phyloP scores from a whole-genome alignment of 2,329 filamentous ascomycete species.

The Pseudogymnoascus sp. region DNA sequence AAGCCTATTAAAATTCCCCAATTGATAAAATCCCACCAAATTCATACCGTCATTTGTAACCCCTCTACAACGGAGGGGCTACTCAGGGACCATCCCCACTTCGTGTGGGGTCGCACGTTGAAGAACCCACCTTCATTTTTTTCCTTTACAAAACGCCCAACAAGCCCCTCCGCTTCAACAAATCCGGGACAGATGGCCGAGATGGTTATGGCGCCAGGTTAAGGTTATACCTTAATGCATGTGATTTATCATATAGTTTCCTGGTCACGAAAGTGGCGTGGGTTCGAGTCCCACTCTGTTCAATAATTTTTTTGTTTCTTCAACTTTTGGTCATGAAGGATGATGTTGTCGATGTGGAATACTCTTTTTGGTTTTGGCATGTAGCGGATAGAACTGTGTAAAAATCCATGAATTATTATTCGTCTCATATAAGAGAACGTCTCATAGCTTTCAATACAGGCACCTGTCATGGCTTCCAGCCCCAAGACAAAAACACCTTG shows the following conservation, averaged over 20 bases:
- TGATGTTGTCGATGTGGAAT: background rate
- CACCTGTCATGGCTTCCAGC: background rate
- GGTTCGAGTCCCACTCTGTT: slow-evolving; percentile 35
- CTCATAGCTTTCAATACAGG: background rate
- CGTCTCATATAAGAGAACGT: background rate
- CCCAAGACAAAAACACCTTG: background rate
- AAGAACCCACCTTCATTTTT: background rate
- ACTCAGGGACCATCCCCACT: background rate
- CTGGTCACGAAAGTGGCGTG: slow-evolving; percentile 34
- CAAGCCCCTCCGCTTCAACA: slow-evolving; percentile 1
- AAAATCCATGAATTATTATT: background rate
- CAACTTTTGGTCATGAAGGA: background rate
- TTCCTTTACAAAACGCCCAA: background rate
- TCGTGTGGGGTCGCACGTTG: background rate
- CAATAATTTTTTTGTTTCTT: slow-evolving; percentile 12
- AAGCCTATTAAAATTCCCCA: background rate
- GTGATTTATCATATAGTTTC: slow-evolving; percentile 19
- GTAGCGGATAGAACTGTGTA: background rate
- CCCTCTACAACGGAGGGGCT: background rate
- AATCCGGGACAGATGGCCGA: slow-evolving; percentile 10
- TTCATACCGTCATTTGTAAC: background rate
- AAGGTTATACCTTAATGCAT: slow-evolving; percentile 10
- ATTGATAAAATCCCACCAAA: background rate
- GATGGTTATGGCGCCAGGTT: slow-evolving; percentile 11
- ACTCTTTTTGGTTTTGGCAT: background rate